phyloP scores from a whole-genome alignment of 345 rosid genomes.

The Salix dunnii region DNA sequence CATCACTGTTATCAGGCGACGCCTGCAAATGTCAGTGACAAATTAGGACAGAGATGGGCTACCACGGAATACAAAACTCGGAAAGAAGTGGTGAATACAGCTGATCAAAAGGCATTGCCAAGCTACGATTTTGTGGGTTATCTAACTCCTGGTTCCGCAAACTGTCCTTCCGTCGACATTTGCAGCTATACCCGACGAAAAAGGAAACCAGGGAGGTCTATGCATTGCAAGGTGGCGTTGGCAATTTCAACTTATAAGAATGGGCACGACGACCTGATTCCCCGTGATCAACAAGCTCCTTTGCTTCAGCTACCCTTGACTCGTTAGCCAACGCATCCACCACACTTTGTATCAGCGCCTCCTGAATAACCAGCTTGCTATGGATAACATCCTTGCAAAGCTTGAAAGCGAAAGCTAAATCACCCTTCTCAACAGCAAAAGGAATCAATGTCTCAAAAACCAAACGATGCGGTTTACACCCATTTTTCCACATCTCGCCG shows the following conservation, averaged over 20 bases:
- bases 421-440: constrained; percentile 49
- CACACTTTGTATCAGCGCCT: constrained; percentile 43
- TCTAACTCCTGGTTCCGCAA: neutral
- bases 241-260: constrained; percentile 38
- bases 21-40: neutral
- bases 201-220: neutral
- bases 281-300: constrained; percentile 50
- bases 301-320: constrained; percentile 51
- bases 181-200: neutral
- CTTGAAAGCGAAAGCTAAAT: constrained; percentile 46
- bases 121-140: neutral
- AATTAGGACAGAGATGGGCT: neutral
- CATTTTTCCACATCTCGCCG: constrained; percentile 33
- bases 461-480: constrained; percentile 26
- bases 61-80: neutral
- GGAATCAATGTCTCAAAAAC: constrained; percentile 44
- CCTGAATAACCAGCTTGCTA: constrained; percentile 27
- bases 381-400: constrained; percentile 40
- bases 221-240: constrained; percentile 6
- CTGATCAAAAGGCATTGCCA: neutral
- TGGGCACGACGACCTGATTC: constrained; percentile 36
- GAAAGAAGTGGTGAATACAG: neutral
- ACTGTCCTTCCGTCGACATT: neutral
- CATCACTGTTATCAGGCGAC: too few relatives aligned
- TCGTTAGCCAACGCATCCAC: constrained; percentile 46